These are phyloP conservation scores for Inonotus obliquus DNA, from an alignment of 1,284 basidiomycete species.

Conservation along the genomic window DNA sequence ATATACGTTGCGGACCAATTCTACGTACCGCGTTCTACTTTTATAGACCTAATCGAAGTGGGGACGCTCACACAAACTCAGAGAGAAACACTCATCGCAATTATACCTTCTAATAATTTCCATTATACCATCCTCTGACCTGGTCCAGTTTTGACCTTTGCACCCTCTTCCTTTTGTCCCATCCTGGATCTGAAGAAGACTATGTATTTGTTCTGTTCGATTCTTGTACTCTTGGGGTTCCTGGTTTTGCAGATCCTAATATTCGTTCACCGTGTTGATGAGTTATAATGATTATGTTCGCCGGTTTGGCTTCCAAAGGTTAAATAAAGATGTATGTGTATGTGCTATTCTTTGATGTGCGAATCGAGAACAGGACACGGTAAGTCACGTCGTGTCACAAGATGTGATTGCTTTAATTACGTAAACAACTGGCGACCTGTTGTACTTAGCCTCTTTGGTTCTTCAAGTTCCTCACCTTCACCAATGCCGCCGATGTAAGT, in stretches of 20 bases:
- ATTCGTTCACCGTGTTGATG: neutral
- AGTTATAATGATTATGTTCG: neutral
- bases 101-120: neutral
- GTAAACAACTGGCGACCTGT: too few species aligned
- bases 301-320: neutral
- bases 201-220: neutral
- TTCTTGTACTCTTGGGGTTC: neutral
- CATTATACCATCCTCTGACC: neutral
- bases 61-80: neutral
- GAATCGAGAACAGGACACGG: neutral
- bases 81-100: neutral
- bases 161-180: neutral
- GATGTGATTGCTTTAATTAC: too few species aligned
- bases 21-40: neutral
- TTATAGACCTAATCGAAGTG: neutral
- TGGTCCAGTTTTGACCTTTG: neutral
- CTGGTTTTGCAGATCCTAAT: neutral
- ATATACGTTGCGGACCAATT: neutral
- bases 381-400: too few species aligned
- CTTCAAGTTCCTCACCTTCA: neutral
- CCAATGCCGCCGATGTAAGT: slow-evolving; percentile 31
- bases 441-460: too few species aligned
- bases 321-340: neutral
- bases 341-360: neutral
- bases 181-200: neutral